These are phyloP conservation scores for Ogataea degrootiae DNA, from an alignment of 805 yeast species.

Conservation along the genomic window DNA sequence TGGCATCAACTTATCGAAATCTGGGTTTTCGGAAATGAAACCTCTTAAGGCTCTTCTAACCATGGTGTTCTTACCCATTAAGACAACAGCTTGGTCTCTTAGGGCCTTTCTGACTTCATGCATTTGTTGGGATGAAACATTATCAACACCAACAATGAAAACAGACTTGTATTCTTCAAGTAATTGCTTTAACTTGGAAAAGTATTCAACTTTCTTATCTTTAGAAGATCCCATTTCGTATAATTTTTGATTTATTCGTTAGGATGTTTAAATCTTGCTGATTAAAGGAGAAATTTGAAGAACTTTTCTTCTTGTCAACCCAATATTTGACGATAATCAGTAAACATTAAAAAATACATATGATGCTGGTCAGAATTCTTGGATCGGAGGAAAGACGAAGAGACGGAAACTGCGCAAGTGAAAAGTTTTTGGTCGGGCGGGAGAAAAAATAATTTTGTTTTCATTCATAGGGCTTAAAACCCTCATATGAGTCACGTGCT, in stretches of 20 bases:
- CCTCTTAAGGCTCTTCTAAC: constrained; percentile 99
- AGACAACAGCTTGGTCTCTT: constrained; percentile 90
- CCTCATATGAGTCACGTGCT: too few relatives aligned
- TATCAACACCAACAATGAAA: constrained; percentile 99
- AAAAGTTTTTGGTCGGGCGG: too few relatives aligned
- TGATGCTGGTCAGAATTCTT: not conserved
- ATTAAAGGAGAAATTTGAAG: not conserved
- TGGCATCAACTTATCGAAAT: constrained; percentile 91
- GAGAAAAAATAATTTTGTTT: too few relatives aligned
- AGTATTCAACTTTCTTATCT: constrained; percentile 95
- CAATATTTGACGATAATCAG: not conserved
- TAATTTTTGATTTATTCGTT: constrained; percentile 43
- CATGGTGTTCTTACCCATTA: constrained; percentile 99
- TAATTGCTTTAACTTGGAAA: constrained; percentile 89
- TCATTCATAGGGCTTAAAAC: too few relatives aligned
- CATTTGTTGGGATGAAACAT: constrained; percentile 99
- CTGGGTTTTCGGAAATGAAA: constrained; percentile 90
- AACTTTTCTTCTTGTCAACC: too few relatives aligned
- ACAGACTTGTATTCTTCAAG: constrained; percentile 96
- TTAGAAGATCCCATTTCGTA: constrained; percentile 99
- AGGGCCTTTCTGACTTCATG: constrained; percentile 98
- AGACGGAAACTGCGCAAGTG: too few relatives aligned
- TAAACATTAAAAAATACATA: not conserved
- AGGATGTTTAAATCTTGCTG: constrained; percentile 82
- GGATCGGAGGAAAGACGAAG: not conserved